These are phyloP conservation scores for Naumovozyma baii DNA, from an alignment of 805 yeast genomes.

Conservation along the genomic window DNA sequence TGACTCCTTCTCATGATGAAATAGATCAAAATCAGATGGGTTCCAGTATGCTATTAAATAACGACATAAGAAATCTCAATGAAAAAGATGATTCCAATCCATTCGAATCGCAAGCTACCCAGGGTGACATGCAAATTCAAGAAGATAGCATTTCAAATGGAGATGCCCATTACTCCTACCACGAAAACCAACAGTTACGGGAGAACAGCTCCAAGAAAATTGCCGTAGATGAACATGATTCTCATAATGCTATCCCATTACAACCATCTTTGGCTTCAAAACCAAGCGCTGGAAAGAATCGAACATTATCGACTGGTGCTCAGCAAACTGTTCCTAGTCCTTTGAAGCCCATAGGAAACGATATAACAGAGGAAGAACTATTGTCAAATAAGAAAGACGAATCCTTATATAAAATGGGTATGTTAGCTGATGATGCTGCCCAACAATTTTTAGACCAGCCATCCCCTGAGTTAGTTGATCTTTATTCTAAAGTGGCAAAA, in stretches of 20 bases:
- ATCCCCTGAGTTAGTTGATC: constrained; percentile 55
- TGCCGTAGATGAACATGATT: constrained; percentile 22
- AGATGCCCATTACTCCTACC: constrained; percentile 27
- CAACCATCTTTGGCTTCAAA: constrained; percentile 10
- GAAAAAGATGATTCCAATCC: not conserved
- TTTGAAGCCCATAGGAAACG: constrained; percentile 5
- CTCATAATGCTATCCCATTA: constrained; percentile 8
- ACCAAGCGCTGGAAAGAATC: constrained; percentile 4
- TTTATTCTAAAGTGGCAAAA: constrained; percentile 49
- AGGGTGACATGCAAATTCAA: not conserved
- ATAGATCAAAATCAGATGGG: constrained; percentile 8
- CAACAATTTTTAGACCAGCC: constrained; percentile 49
- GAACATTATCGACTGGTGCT: constrained; percentile 22
- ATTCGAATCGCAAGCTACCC: not conserved
- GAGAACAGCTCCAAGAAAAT: constrained; percentile 25
- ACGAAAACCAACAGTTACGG: constrained; percentile 23
- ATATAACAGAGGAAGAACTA: not conserved
- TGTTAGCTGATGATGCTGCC: constrained; percentile 39
- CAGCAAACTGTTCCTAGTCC: constrained; percentile 20
- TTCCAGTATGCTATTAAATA: constrained; percentile 11
- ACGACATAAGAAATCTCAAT: constrained; percentile 3
- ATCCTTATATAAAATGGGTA: constrained; percentile 36
- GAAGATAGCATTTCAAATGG: constrained; percentile 6
- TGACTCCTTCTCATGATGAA: constrained; percentile 22
- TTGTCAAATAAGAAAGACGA: constrained; percentile 2